A percentile compares a stretch with the other conserved stretches of the same genome.
phyloP scores from a whole-genome alignment of 768 basidiomycete species.

The Panellus pusillus region DNA sequence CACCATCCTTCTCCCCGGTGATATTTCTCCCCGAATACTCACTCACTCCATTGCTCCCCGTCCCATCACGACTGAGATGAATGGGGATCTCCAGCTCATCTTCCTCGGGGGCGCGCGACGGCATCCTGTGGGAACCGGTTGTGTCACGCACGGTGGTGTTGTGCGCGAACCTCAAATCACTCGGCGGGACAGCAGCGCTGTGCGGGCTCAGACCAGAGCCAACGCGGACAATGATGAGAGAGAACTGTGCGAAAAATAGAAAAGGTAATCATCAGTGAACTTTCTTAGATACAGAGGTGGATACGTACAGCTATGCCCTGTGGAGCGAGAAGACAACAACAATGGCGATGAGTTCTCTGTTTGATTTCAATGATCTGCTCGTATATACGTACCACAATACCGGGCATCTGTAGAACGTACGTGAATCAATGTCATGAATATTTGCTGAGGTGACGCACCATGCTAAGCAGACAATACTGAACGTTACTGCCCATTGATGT shows the following conservation, averaged over 20 bases:
- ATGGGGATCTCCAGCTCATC: too few species aligned
- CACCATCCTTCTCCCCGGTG: too few species aligned
- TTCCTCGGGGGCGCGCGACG: too few species aligned
- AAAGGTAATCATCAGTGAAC: not conserved
- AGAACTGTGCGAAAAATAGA: not conserved
- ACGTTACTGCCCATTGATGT: conserved; percentile 15
- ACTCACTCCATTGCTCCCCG: too few species aligned
- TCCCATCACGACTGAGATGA: too few species aligned
- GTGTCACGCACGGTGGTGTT: too few species aligned
- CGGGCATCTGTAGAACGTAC: not conserved
- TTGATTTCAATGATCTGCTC: not conserved
- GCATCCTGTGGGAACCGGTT: too few species aligned
- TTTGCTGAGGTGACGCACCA: conserved; percentile 1
- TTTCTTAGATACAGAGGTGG: not conserved
- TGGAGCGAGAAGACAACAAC: not conserved
- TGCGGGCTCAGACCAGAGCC: not conserved
- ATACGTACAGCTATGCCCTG: conserved; percentile 9
- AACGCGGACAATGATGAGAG: conserved; percentile 11
- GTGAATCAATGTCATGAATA: too few species aligned
- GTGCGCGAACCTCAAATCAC: not conserved
- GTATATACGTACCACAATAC: conserved; percentile 2
- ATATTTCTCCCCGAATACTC: too few species aligned
- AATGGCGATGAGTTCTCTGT: not conserved
- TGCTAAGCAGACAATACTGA: conserved; percentile 16
- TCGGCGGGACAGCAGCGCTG: conserved; percentile 1